A percentile compares a stretch with the other conserved stretches of the same genome.
Evolutionary conservation across 805 yeast genomes (phyloP).

Genomic region (Starmera amethionina): DNA sequence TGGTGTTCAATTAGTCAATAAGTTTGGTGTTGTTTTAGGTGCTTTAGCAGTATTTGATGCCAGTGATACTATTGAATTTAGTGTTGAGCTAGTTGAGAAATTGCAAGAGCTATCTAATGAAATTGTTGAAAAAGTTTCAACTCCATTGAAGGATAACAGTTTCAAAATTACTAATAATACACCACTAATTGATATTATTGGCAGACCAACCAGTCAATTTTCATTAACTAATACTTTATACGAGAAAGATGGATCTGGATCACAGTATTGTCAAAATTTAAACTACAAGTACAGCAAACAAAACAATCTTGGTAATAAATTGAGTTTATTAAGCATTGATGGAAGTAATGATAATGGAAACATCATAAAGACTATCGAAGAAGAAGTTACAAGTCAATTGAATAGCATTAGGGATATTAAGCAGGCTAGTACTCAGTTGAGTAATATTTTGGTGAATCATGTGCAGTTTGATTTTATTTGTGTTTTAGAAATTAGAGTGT

Average conservation of each 20-base stretch:
- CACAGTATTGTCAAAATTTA: slow-evolving; percentile 42
- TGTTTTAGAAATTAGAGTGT: slow-evolving; percentile 39
- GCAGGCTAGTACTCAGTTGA: slow-evolving; percentile 31
- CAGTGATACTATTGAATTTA: slow-evolving; percentile 27
- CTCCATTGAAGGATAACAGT: slow-evolving; percentile 17
- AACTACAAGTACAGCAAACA: slow-evolving; percentile 32
- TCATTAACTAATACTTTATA: slow-evolving; percentile 25
- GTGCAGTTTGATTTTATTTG: slow-evolving; percentile 34
- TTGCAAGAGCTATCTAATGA: slow-evolving; percentile 31
- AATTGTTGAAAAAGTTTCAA: slow-evolving; percentile 30
- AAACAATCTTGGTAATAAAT: too few species aligned
- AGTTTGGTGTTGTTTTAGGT: slow-evolving; percentile 40
- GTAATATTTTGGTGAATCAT: slow-evolving; percentile 25
- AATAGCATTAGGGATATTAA: slow-evolving; percentile 30
- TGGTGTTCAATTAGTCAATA: slow-evolving; percentile 46
- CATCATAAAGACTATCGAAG: slow-evolving; percentile 18
- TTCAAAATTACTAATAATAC: neutral
- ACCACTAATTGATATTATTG: slow-evolving; percentile 25
- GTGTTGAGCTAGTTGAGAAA: slow-evolving; percentile 22
- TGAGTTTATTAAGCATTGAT: too few species aligned
- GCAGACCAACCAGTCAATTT: slow-evolving; percentile 46
- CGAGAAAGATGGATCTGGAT: slow-evolving; percentile 58
- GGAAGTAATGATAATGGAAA: slow-evolving; percentile 4
- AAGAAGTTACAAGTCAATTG: slow-evolving; percentile 26
- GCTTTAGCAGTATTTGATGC: slow-evolving; percentile 49